Percentiles rank a stretch among this genome's conserved stretches.
These are phyloP conservation scores for Eucalyptus pauciflora DNA, from an alignment of 345 rosid species.

Conservation along the genomic window DNA sequence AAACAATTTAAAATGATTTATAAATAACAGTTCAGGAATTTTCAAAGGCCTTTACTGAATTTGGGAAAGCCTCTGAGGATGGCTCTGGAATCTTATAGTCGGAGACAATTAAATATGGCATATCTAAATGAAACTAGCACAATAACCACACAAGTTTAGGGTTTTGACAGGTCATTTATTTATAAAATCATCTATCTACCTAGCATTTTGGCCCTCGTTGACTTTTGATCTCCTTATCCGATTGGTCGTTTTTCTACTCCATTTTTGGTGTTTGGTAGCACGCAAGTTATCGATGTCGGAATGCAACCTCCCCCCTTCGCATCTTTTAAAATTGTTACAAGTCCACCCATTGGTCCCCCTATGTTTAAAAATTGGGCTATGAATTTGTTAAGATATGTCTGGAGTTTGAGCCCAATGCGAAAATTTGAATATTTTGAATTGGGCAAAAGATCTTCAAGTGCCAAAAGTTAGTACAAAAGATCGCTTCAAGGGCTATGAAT, in stretches of 20 bases:
- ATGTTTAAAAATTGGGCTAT: not conserved
- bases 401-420: too few species aligned
- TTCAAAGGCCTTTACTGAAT: not conserved
- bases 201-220: not conserved
- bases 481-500: too few species aligned
- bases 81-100: not conserved
- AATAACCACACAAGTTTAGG: not conserved
- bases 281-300: not conserved
- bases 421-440: too few species aligned
- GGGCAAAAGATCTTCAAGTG: too few species aligned
- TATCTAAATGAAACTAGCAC: not conserved
- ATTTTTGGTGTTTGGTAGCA: not conserved
- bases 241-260: not conserved
- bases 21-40: too few species aligned
- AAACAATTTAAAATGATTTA: too few species aligned
- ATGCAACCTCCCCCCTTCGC: not conserved
- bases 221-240: not conserved
- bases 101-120: not conserved
- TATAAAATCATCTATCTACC: not conserved
- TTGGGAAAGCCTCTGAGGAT: not conserved
- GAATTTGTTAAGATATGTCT: not conserved
- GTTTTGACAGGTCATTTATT: not conserved
- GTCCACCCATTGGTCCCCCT: not conserved
- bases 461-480: too few species aligned
- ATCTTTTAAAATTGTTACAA: not conserved